Conservation (phyloP, 108 stramenopile species). For the Skeletonema menzelii region DNA sequence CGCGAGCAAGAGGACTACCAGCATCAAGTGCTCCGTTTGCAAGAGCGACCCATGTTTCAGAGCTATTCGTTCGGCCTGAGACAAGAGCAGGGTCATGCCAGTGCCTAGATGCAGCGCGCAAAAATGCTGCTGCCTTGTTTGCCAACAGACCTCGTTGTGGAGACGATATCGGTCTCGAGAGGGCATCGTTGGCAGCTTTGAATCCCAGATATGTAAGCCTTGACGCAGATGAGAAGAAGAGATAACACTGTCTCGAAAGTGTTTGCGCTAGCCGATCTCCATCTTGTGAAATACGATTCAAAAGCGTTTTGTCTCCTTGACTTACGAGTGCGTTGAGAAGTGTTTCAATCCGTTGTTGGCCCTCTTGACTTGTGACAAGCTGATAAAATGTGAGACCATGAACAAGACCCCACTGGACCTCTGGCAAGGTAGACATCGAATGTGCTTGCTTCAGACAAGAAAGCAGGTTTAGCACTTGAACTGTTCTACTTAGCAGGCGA, state of each 20-base stretch:
- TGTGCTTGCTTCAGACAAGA: conserved; percentile 70
- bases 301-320: conserved; percentile 33
- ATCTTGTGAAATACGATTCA: conserved; percentile 49
- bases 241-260: conserved; percentile 78
- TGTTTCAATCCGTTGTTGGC: conserved; percentile 77
- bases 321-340: conserved; percentile 77
- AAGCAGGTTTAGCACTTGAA: conserved; percentile 75
- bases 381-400: conserved; percentile 76
- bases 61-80: conserved; percentile 54
- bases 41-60: conserved; percentile 40
- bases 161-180: conserved; percentile 35
- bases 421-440: conserved; percentile 60
- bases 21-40: conserved; percentile 57
- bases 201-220: conserved; percentile 84
- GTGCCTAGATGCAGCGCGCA: conserved; percentile 72
- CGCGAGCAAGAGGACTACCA: conserved; percentile 78
- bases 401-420: conserved; percentile 85
- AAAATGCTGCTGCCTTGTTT: conserved; percentile 53
- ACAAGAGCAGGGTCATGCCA: conserved; percentile 77
- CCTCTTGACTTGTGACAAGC: conserved; percentile 63
- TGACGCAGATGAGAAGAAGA: conserved; percentile 85
- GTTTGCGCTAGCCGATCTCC: conserved; percentile 61
- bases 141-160: conserved; percentile 40
- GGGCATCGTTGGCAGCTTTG: conserved; percentile 65
- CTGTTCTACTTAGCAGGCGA: conserved; percentile 69